Percentiles rank a stretch among this genome's conserved stretches.
These are phyloP conservation scores for Dactylellina parvicollis DNA, from an alignment of 2,329 filamentous ascomycete species.

Conservation along the genomic window DNA sequence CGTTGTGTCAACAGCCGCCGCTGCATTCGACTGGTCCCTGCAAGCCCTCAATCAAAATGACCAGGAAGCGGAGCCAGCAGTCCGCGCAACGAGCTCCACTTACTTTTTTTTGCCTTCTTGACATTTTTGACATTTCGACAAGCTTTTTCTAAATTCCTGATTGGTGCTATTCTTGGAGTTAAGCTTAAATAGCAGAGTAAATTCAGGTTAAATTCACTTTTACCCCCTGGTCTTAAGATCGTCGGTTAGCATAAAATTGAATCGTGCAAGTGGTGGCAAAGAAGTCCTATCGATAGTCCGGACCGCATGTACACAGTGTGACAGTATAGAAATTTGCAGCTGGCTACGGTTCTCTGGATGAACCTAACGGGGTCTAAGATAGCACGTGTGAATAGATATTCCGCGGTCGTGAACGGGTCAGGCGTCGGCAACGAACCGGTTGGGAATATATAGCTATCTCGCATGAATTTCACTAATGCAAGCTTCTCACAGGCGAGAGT, in stretches of 20 bases:
- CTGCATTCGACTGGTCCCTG: slow-evolving; percentile 8
- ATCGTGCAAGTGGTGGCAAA: slow-evolving; percentile 9
- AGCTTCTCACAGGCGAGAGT: too few relatives aligned
- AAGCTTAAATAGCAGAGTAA: slow-evolving; percentile 32
- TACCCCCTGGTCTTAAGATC: background rate
- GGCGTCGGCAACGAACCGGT: too few relatives aligned
- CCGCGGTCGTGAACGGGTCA: too few relatives aligned
- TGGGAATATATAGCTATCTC: too few relatives aligned
- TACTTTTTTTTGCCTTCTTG: background rate
- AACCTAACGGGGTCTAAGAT: too few relatives aligned
- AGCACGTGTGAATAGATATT: too few relatives aligned
- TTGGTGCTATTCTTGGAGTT: slow-evolving; percentile 49
- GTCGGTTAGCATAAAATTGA: background rate
- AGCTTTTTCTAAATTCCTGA: slow-evolving; percentile 15
- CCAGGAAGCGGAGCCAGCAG: background rate
- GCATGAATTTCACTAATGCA: too few relatives aligned
- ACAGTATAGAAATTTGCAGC: too few relatives aligned
- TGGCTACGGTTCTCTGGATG: too few relatives aligned
- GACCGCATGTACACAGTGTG: too few relatives aligned
- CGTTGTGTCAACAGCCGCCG: slow-evolving; percentile 44
- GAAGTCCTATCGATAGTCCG: background rate
- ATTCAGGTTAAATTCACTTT: slow-evolving; percentile 1
- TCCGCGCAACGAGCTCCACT: slow-evolving; percentile 7
- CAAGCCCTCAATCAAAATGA: background rate
- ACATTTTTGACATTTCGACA: background rate